Evolutionary conservation across 495 filamentous ascomycete genomes (phyloP).

Genomic region (Emericellopsis terricola): DNA sequence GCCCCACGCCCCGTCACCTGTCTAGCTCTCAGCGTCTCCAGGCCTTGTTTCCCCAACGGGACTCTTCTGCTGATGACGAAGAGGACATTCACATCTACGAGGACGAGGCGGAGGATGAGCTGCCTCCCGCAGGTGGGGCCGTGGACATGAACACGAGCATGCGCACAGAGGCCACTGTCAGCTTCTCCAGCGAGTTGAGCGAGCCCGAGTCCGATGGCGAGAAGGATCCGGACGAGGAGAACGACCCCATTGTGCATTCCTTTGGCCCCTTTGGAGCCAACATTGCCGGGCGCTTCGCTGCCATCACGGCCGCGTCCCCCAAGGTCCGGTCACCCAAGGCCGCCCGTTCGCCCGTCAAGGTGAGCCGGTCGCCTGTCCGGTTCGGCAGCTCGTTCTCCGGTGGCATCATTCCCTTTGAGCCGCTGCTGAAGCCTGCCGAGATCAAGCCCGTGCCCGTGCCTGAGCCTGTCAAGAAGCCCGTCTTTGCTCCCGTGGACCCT

Average conservation of each 20-base stretch:
- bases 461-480: conserved; percentile 11
- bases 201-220: conserved; percentile 41
- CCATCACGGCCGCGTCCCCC: conserved; percentile 46
- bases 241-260: conserved; percentile 77
- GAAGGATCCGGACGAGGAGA: conserved; percentile 76
- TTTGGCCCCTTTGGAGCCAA: conserved; percentile 81
- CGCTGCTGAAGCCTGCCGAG: conserved; percentile 7
- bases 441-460: conserved; percentile 17
- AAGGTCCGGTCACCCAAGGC: conserved; percentile 13
- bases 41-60: conserved; percentile 12
- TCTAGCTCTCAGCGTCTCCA: conserved; percentile 12
- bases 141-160: conserved; percentile 9
- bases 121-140: conserved; percentile 9
- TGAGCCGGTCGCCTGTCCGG: not conserved
- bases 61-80: conserved; percentile 5
- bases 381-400: no score
- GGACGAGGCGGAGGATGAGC: conserved; percentile 29
- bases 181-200: conserved; percentile 40
- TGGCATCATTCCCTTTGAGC: conserved; percentile 1
- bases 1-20: conserved; percentile 44
- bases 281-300: conserved; percentile 58
- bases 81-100: conserved; percentile 37
- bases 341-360: not conserved
- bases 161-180: conserved; percentile 18
- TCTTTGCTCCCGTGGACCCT: conserved; percentile 1